Percentiles rank a stretch among this genome's conserved stretches.
These are phyloP conservation scores for Agaricus bisporus DNA, from an alignment of 768 basidiomycete species.

Conservation along the genomic window DNA sequence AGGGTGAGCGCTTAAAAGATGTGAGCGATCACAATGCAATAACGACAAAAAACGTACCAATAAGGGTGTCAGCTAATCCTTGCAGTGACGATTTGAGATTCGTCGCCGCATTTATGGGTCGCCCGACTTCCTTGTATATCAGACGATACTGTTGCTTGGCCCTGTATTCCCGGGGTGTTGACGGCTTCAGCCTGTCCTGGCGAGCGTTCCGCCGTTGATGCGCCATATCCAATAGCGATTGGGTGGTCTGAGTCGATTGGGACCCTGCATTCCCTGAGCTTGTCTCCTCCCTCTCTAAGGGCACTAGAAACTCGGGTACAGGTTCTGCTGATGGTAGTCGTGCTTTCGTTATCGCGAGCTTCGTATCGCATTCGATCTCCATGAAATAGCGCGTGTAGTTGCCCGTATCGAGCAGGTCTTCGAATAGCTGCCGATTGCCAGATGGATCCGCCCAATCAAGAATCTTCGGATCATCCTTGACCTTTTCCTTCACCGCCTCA, in stretches of 20 bases:
- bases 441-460: no score
- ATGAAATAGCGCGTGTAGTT: background rate
- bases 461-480: no score
- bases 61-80: background rate
- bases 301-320: background rate
- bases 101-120: conserved; percentile 22
- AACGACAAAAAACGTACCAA: background rate
- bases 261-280: no score
- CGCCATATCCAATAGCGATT: no score
- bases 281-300: background rate
- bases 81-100: conserved; percentile 9
- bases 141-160: background rate
- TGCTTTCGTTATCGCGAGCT: background rate
- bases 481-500: background rate
- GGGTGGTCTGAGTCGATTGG: no score
- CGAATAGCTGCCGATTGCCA: background rate
- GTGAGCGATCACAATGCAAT: background rate
- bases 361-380: background rate
- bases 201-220: no score
- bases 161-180: background rate
- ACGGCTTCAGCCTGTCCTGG: background rate
- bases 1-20: background rate
- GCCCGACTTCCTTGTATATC: background rate
- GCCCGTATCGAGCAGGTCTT: background rate
- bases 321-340: background rate